Evolutionary conservation across 208 protist genomes (phyloP).

Genomic region (Sergeia podlipaevii): DNA sequence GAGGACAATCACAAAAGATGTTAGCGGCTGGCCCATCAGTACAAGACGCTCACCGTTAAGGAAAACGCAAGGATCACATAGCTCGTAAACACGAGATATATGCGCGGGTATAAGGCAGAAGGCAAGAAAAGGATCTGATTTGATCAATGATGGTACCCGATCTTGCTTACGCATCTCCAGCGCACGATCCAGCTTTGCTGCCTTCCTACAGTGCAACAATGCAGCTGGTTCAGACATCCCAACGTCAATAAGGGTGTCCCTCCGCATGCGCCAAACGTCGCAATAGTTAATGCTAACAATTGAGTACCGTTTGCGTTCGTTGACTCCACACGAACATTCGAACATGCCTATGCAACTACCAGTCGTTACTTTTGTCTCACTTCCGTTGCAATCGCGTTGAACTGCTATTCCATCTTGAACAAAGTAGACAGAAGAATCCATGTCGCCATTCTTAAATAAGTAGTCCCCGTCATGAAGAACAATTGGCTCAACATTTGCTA

Average conservation of each 20-base stretch:
- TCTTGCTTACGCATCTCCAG: constrained; percentile 39
- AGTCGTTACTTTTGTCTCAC: constrained; percentile 26
- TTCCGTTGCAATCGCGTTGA: constrained; percentile 31
- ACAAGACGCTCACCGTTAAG: constrained; percentile 74
- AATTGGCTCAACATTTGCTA: constrained; percentile 69
- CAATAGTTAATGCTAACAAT: constrained; percentile 86
- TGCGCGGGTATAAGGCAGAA: constrained; percentile 51
- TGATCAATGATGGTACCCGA: constrained; percentile 22
- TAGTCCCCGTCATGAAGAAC: constrained; percentile 81
- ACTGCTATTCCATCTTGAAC: constrained; percentile 76
- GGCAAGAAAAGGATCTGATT: constrained; percentile 65
- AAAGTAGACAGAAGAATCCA: constrained; percentile 83
- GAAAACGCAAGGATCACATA: constrained; percentile 51
- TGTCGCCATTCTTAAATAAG: constrained; percentile 49
- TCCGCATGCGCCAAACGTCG: constrained; percentile 76
- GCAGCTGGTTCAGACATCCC: constrained; percentile 83
- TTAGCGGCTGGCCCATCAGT: constrained; percentile 62
- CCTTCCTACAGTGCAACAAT: constrained; percentile 70
- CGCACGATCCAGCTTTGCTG: constrained; percentile 59
- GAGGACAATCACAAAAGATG: constrained; percentile 55
- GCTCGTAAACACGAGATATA: constrained; percentile 55
- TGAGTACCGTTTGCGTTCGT: constrained; percentile 66
- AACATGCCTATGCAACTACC: constrained; percentile 86
- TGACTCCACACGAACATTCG: constrained; percentile 81
- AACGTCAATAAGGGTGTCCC: constrained; percentile 75